phyloP scores from a whole-genome alignment of 2,329 filamentous ascomycete species.

The Colletotrichum tofieldiae region DNA sequence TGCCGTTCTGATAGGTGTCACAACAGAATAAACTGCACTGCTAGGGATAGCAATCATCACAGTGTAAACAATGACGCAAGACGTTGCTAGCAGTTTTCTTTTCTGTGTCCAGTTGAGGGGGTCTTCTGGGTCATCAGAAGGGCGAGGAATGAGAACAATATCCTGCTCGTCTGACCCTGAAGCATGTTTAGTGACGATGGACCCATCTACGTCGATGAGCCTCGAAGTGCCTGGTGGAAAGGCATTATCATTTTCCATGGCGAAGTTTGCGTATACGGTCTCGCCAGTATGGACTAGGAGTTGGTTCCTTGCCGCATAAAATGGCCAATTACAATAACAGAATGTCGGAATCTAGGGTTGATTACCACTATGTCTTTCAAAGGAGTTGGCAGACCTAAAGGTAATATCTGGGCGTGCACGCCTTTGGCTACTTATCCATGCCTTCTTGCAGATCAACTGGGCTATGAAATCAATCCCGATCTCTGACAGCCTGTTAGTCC shows the following conservation, averaged over 20 bases:
- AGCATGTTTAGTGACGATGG: slow-evolving; percentile 23
- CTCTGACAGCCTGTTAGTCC: not conserved
- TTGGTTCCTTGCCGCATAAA: not conserved
- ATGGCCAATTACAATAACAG: not conserved
- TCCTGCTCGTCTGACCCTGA: slow-evolving; percentile 36
- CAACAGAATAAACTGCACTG: slow-evolving; percentile 57
- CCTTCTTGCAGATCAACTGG: no score
- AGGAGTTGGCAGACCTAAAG: no score
- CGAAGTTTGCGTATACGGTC: not conserved
- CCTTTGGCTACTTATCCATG: not conserved
- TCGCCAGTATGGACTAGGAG: not conserved
- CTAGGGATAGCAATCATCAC: slow-evolving; percentile 54
- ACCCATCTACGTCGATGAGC: slow-evolving; percentile 34
- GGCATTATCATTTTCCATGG: not conserved
- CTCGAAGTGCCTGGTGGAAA: slow-evolving; percentile 27
- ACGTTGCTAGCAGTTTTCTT: slow-evolving; percentile 45
- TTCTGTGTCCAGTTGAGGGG: slow-evolving; percentile 47
- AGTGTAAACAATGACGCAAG: slow-evolving; percentile 47
- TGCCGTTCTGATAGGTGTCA: slow-evolving; percentile 54
- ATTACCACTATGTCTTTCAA: not conserved
- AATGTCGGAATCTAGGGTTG: not conserved
- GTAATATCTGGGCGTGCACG: not conserved
- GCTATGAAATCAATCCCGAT: not conserved
- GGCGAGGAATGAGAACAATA: slow-evolving; percentile 47
- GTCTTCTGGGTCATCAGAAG: slow-evolving; percentile 48